Base-by-base conservation (phyloP, 495 filamentous ascomycete genomes). In the Penicillium diatomitis region DNA sequence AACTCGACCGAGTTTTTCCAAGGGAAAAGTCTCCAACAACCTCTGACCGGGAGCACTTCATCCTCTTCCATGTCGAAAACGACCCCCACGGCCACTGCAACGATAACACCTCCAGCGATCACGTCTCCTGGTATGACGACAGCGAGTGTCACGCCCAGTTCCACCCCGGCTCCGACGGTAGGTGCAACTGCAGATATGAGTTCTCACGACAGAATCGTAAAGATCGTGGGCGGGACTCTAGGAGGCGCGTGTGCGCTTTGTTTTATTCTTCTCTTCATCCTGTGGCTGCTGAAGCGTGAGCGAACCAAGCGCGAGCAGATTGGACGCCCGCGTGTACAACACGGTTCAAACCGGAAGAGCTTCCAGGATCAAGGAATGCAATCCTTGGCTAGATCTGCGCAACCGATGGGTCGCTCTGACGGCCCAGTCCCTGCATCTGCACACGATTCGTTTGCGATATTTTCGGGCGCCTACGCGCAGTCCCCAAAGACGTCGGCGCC, bases 221-320 rank as follows among this genome's bases (percentile, higher is more conserved):
- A 43, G 5, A 84, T 95, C 32, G 76, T 98, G 1, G 89, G 86
- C 41, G 85, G 84, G 36, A 84, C 85, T 2, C 75, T 98, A 1
- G 89, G 90, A 4, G 80, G 82, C 10, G 77, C 96, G 27, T 75
- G 88, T 46, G 89, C 85, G 2, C 64, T 85, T 41, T 83, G 79
- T 10, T 63, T 84, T 2, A 62, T 96, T 7, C 65, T 96, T n/a
- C 70, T 84, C 8, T 47, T 82, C 6, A 52, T 87, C 4, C 73
- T 96, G 10, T 68, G 90, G 41, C 71, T 85, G 30, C 65, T 98
- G 8, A 77, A 81, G 56, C 82, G 81, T 49, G 71, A 75, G 46
- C 74, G 77, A 51, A 66, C 81, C 52, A 66, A 69, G 29, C 72
- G 76, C 64, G 75, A 80, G 47, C 51, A 66, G 54, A 68, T 75